Evolutionary conservation across 371 early-diverging fungal genomes (phyloP).

Genomic region (Dichotomocladium elegans): DNA sequence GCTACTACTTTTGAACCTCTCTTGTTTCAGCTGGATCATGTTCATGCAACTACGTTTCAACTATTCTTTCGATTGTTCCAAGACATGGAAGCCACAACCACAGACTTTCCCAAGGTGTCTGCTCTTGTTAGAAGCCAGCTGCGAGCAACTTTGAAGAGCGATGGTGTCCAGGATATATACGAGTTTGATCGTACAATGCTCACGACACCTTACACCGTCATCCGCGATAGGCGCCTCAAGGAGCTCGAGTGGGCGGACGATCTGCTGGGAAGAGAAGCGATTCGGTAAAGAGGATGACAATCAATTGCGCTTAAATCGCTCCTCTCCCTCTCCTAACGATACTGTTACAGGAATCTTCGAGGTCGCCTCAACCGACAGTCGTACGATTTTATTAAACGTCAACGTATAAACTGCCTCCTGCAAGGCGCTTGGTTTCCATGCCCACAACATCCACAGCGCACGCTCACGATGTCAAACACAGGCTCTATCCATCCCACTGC

Average conservation of each 20-base stretch:
- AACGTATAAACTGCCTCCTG: conserved; percentile 63
- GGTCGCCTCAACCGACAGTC: conserved; percentile 58
- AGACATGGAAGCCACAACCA: conserved; percentile 64
- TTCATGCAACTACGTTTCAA: conserved; percentile 55
- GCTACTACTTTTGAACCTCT: conserved; percentile 64
- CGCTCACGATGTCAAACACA: too few species aligned
- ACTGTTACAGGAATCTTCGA: conserved; percentile 55
- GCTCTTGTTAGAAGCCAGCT: conserved; percentile 55
- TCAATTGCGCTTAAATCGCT: too few species aligned
- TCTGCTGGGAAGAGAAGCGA: conserved; percentile 57
- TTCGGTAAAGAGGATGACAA: conserved; percentile 52
- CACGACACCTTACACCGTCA: conserved; percentile 57
- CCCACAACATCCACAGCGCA: conserved; percentile 16
- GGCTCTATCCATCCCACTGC: too few species aligned
- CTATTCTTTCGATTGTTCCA: conserved; percentile 60
- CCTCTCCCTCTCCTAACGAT: too few species aligned
- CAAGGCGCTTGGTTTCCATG: conserved; percentile 75
- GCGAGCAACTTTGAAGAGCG: conserved; percentile 37
- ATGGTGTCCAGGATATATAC: conserved; percentile 31
- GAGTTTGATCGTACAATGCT: conserved; percentile 65
- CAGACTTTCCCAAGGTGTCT: conserved; percentile 60
- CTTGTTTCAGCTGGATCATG: conserved; percentile 56
- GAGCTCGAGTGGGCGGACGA: conserved; percentile 72
- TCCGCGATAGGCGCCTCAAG: conserved; percentile 65
- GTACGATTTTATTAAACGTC: conserved; percentile 70